Base-by-base conservation (phyloP, 2,329 filamentous ascomycete genomes). In the Monosporascus sp. region DNA sequence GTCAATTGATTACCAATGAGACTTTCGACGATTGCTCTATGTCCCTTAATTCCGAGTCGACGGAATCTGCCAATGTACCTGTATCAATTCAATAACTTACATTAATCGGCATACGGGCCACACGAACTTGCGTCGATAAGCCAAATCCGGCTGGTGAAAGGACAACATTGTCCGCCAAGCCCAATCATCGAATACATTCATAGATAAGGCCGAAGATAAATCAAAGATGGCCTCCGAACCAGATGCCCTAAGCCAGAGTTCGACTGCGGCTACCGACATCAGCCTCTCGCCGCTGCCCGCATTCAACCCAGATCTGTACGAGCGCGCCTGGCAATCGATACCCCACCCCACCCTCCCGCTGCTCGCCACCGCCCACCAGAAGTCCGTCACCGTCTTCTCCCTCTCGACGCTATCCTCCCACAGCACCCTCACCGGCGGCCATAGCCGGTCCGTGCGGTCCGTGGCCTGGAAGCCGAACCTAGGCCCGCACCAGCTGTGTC, bases 301-400 rank as follows among this genome's bases (percentile, higher is more conserved):
- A 41, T 74, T 85, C 65, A 74, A 75, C 49, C 81, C 78, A 37
- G 77, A 83, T 61, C 77, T 87, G 46, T 78, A 80, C 64, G 78
- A 85, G 60, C 89, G 94, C 62, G 87, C 91, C 64, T 99, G 94
- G 94, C 84, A 85, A 58, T 90, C 89, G 20, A 77, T 86, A 54
- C 89, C 92, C 1, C 94, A 99, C 67, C 91, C 93, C 2, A 87
- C 85, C 27, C 85, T 94, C 20, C 93, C 94, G 3, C 82, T 97
- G 55, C 78, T 97, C 63, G 94, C 93, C 53, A 97, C 93, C 19
- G 87, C 91, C 56, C 91, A 92, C 72, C 85, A 89, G 54, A 96
- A 94, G 68, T 86, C 86, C 38, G 89, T 94, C 53, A 92, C 91
- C 57, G 81, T 99, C 64, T 97, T 95, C 78, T 96, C 89, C 49